Base-by-base conservation (phyloP, 176 grass and related monocot genomes). In the Chrysopogon serrulatus region DNA sequence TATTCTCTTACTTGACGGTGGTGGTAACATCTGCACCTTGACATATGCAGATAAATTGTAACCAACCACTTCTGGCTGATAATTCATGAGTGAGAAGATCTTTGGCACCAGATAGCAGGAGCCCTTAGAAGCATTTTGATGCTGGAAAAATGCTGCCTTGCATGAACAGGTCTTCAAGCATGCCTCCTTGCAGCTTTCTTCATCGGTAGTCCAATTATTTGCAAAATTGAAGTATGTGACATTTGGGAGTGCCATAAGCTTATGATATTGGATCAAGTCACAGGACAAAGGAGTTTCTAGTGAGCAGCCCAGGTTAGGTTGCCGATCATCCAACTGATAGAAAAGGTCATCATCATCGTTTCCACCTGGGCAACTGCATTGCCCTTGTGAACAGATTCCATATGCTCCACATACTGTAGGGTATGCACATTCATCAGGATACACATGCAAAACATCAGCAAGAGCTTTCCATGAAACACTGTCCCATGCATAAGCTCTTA, bases 111-210 rank as follows among this genome's bases (percentile, higher is more conserved):
- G 62, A 36, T 89, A 92, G 59, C 93, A 99, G 18, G 60, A 81
- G 43, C 93, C 96, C 11, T 87, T 71, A 5, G 73, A 89, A 57
- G 65, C 61, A 90, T 87, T 90, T 10, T 82, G 53, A 53, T 89
- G 71, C 26, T 54, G 40, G 39, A 96, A 96, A 82, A 96, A 73
- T 2, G 37, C 89, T 21, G 86, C 93, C 75, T 89, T 90, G 77
- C 96, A 99, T 57, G 89, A 92, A 65, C 93, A 99, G 11, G 89
- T 79, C 66, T 85, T 96, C 78, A 96, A 61, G 43, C 96, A 99
- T 67, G 87, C 78, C 42, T 85, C 69, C 83, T 79, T 90, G 89
- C 96, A 99, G 37, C 85, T 90, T 76, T 89, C 83, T 87, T 94
- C 89, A 44, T 90, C 40, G 1, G 87, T 95, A 40, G 72, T 62